Evolutionary conservation across 192 early-diverging fungal genomes (phyloP).

Genomic region (Phlyctochytrium bullatum): DNA sequence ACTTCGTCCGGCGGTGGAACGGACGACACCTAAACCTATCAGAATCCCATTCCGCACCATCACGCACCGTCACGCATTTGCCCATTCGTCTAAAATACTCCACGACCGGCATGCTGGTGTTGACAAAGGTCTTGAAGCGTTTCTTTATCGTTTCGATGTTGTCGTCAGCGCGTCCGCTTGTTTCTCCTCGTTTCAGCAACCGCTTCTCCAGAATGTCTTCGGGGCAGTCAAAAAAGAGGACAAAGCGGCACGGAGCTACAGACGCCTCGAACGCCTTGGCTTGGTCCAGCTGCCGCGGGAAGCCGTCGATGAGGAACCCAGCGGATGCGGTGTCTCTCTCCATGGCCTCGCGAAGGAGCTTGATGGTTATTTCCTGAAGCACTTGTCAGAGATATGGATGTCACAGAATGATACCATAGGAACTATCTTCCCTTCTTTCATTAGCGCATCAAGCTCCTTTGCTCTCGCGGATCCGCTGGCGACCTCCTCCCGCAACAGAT

Average conservation of each 20-base stretch:
- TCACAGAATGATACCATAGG: constrained; percentile 59
- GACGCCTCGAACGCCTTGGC: constrained; percentile 53
- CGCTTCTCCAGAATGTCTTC: constrained; percentile 80
- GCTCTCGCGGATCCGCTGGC: constrained; percentile 49
- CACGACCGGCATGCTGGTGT: constrained; percentile 86
- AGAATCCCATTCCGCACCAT: constrained; percentile 1
- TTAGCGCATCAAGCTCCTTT: constrained; percentile 79
- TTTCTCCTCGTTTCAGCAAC: constrained; percentile 87
- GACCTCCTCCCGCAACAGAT: constrained; percentile 91
- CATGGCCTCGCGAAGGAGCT: constrained; percentile 81
- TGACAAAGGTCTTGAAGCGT: constrained; percentile 81
- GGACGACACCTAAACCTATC: constrained; percentile 35
- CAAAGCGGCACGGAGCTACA: constrained; percentile 67
- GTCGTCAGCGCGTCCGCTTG: constrained; percentile 88
- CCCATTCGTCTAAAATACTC: constrained; percentile 50
- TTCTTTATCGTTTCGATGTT: constrained; percentile 93
- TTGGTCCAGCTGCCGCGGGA: constrained; percentile 59
- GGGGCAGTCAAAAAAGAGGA: constrained; percentile 89
- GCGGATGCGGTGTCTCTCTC: constrained; percentile 45
- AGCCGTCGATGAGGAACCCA: constrained; percentile 64
- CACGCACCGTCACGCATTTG: constrained; percentile 27
- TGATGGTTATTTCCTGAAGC: constrained; percentile 67
- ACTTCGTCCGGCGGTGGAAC: constrained; percentile 33
- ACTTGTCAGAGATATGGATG: neutral
- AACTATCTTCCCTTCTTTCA: constrained; percentile 94